These are phyloP conservation scores for Diaporthe longicolla DNA, from an alignment of 2,329 filamentous ascomycete genomes.

Conservation along the genomic window DNA sequence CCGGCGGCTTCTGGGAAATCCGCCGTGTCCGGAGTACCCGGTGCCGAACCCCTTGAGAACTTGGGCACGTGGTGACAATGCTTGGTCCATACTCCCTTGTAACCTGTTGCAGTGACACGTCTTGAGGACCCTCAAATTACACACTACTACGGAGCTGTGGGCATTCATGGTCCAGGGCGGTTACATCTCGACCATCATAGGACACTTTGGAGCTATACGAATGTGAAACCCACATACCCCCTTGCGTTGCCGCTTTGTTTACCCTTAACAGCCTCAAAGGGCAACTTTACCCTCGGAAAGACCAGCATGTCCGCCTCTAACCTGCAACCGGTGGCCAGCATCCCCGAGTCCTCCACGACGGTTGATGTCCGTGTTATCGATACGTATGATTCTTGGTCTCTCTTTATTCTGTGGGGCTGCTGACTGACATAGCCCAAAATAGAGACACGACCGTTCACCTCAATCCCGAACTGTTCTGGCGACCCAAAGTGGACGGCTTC, in stretches of 20 bases:
- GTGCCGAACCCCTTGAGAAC: slow-evolving; percentile 2
- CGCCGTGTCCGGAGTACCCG: background rate
- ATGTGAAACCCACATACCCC: background rate
- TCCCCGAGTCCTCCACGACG: slow-evolving; percentile 26
- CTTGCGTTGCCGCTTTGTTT: background rate
- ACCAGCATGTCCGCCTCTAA: slow-evolving; percentile 12
- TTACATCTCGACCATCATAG: background rate
- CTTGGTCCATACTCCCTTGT: background rate
- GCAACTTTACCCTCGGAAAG: background rate
- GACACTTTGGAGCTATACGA: background rate
- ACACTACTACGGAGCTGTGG: background rate
- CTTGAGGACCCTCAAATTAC: background rate
- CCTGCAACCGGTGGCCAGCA: background rate
- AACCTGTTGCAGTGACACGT: background rate
- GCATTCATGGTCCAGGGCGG: background rate
- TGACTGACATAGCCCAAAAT: background rate
- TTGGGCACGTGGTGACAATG: slow-evolving; percentile 2
- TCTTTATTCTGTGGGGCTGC: background rate
- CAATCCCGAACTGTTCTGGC: slow-evolving; percentile 29
- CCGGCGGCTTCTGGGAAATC: background rate
- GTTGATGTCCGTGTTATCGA: slow-evolving; percentile 36
- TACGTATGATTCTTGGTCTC: slow-evolving; percentile 4
- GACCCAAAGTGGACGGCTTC: slow-evolving; percentile 19
- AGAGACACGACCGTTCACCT: slow-evolving; percentile 28
- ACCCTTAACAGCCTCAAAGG: background rate